phyloP scores from a whole-genome alignment of 139 green algal genomes.

The Microglena sp. region DNA sequence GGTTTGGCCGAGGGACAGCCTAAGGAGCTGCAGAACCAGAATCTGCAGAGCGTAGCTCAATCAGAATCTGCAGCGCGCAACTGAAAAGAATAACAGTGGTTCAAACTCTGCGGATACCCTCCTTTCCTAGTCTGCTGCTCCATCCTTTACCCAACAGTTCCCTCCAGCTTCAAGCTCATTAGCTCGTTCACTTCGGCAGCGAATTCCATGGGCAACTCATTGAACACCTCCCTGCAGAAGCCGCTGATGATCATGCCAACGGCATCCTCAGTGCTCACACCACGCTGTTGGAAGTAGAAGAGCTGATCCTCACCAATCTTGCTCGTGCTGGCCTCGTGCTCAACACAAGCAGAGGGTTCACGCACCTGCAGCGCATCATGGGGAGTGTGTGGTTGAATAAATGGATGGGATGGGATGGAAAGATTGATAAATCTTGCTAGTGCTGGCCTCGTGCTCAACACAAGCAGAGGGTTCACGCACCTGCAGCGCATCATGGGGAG shows the following conservation, averaged over 20 bases:
- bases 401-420: background rate
- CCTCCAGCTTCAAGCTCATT: slow-evolving; percentile 98
- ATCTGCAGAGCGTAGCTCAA: too few species aligned
- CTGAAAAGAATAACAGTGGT: too few species aligned
- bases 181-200: slow-evolving; percentile 95
- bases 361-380: slow-evolving; percentile 56
- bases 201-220: slow-evolving; percentile 98
- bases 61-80: too few species aligned
- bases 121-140: slow-evolving; percentile 50
- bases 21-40: too few species aligned
- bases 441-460: too few species aligned
- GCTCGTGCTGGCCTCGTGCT: slow-evolving; percentile 93
- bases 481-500: too few species aligned
- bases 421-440: too few species aligned
- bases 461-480: too few species aligned
- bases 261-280: slow-evolving; percentile 82
- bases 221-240: slow-evolving; percentile 98
- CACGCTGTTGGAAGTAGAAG: slow-evolving; percentile 99
- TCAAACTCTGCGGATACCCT: slow-evolving; percentile 36
- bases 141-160: slow-evolving; percentile 81
- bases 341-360: slow-evolving; percentile 80
- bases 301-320: slow-evolving; percentile 99
- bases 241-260: slow-evolving; percentile 96
- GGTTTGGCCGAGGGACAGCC: too few species aligned
- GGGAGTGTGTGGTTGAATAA: background rate